Evolutionary conservation across 306 rosid species (phyloP).

Genomic region (Comarum palustre): DNA sequence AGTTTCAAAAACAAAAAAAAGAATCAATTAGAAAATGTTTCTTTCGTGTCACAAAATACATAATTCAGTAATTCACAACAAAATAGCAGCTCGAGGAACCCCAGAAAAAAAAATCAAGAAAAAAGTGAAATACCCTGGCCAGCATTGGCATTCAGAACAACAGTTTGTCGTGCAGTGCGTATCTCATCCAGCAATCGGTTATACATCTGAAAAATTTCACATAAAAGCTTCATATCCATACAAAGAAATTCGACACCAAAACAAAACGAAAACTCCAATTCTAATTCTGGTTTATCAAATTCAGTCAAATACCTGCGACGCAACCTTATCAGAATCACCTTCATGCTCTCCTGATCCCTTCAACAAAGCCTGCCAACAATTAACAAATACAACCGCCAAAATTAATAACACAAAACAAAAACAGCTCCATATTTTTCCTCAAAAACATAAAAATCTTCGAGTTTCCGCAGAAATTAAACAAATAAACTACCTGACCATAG

Average conservation of each 20-base stretch:
- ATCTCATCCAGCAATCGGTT: conserved; percentile 67
- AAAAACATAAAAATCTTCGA: conserved; percentile 1
- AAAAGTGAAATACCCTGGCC: conserved; percentile 41
- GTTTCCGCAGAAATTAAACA: not conserved
- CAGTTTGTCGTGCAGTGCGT: conserved; percentile 47
- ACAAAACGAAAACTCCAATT: not conserved
- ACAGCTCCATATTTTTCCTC: conserved; percentile 4
- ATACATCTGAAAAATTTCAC: not conserved
- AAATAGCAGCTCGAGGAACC: not conserved
- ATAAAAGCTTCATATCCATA: not conserved
- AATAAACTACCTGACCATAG: not conserved
- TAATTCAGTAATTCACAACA: not conserved
- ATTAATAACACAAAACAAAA: not conserved
- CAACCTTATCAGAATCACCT: conserved; percentile 65
- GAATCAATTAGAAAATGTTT: not conserved
- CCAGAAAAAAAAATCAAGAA: not conserved
- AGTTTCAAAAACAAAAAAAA: not conserved
- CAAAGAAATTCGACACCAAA: not conserved
- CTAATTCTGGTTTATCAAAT: not conserved
- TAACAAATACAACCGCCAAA: not conserved
- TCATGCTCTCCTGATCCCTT: conserved; percentile 66
- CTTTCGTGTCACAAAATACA: not conserved
- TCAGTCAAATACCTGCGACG: conserved; percentile 56
- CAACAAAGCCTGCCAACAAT: conserved; percentile 48
- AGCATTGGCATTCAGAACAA: conserved; percentile 63